Base-by-base conservation (phyloP, 306 rosid genomes). In the Malus orientalis region DNA sequence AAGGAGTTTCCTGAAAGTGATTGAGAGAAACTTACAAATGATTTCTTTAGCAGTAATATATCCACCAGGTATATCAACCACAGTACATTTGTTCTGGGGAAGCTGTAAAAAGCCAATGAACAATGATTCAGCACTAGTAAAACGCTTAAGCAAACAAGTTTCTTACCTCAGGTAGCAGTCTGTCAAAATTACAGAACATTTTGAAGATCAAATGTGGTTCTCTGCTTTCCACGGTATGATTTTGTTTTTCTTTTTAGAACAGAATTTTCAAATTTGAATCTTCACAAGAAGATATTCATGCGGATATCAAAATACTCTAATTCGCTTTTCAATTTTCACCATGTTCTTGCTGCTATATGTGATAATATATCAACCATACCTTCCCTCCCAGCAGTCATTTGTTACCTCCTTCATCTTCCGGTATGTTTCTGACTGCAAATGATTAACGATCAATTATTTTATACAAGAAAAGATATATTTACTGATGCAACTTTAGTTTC, bases 11-110 rank as follows among this genome's bases (percentile, higher is more conserved):
- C 69, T 77, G 67, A 81, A 74, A 66, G 32, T 27, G 53, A 32
- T 74, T 64, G 73, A 73, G 55, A 11, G 29, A 18, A 18, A 81
- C 97, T 89, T 88, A 95, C 99, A 80, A 91, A 95, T 74, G 99
- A 89, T 86, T 92, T 95, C 88, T 92, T 90, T 80, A 51, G 71
- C 84, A 89, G 97, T 68, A 90, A 81, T 76, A 86, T 82, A 71
- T 92, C 97, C 68, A 95, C 98, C 87, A 92, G 84, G 86, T 95
- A 92, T 63, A 80, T 81, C 91, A 95, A 77, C 99, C 98, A 95
- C 66, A 91, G 74, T 69, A 91, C 98, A 76, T 95, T 95, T 51
- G 98, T 95, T 86, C 77, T 89, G 36, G 97, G 93, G 80, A 82
- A 92, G 81, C 98, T 92, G 83, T 71, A 36, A 84, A 82, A 75